phyloP scores from a whole-genome alignment of 208 protist species.

The Herpetomonas muscarum region DNA sequence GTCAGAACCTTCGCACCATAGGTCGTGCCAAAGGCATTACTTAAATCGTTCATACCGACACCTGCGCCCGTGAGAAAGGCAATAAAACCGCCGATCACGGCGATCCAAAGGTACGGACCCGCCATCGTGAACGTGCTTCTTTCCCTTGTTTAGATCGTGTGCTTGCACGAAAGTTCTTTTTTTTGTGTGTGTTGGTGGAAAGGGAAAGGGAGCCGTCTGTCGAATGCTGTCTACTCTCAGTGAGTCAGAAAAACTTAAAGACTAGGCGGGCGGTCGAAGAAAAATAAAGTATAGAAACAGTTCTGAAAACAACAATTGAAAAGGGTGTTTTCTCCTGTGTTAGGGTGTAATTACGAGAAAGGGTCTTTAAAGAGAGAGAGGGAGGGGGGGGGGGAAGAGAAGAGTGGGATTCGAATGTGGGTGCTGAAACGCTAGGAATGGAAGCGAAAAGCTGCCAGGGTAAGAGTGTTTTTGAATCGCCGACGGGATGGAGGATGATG shows the following conservation, averaged over 20 bases:
- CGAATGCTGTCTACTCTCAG: too few relatives aligned
- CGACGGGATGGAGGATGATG: too few relatives aligned
- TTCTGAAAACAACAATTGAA: too few relatives aligned
- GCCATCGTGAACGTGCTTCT: conserved; percentile 18
- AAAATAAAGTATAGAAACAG: too few relatives aligned
- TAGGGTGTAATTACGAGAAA: too few relatives aligned
- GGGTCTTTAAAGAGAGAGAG: background rate
- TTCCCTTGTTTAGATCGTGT: background rate
- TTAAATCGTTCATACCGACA: conserved; percentile 90
- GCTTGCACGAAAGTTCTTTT: too few relatives aligned
- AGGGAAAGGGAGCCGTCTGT: background rate
- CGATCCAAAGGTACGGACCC: conserved; percentile 71
- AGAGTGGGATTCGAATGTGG: background rate
- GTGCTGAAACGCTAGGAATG: background rate
- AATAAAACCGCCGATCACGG: conserved; percentile 65
- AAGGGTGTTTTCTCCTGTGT: too few relatives aligned
- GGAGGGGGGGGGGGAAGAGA: background rate
- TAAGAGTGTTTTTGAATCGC: too few relatives aligned
- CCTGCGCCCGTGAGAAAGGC: conserved; percentile 73
- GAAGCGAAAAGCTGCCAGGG: too few relatives aligned
- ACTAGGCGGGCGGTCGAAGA: too few relatives aligned
- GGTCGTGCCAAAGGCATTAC: conserved; percentile 89
- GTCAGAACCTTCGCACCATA: conserved; percentile 82
- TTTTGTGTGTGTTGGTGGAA: background rate
- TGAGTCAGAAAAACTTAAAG: too few relatives aligned